Base-by-base conservation (phyloP, 345 rosid species). In the Boechera stricta region DNA sequence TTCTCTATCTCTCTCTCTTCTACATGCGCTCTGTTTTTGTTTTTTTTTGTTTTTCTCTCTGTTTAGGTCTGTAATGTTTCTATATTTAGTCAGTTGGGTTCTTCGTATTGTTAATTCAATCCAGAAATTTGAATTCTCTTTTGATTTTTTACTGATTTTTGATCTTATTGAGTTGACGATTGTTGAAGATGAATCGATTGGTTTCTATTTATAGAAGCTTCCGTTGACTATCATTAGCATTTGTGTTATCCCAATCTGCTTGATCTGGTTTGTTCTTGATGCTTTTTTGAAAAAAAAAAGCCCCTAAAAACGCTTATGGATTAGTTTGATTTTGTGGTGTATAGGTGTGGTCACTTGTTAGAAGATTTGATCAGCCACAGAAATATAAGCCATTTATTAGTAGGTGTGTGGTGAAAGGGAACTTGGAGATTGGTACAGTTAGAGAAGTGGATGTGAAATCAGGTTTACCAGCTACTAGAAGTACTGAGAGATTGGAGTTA, bases 321-420 rank as follows among this genome's bases (percentile, higher is more conserved):
- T 49, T 24, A 53, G 29, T 74, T 63, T 64, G 51, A 24, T 35
- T 10, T 26, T 36, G 0, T 57, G 55, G 29, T 73, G 54, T 12
- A 7, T 35, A 91, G 97, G 97, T 91, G 1, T 91, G 94, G 97
- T 91, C 94, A 18, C 72, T 89, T 52, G 94, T 89, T 64, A 88
- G 97, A 82, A 86, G 92, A 78, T 91, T 91, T 13, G 97, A 89
- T 41, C 86, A 91, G 80, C 97, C 97, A 2, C 97, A 91, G 83
- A 88, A 80, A 62, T 91, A 91, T 76, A 91, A 91, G 70, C 97
- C 94, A 6, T 91, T 91, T 16, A 74, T 91, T 9, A 88, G 91
- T 78, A 80, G 91, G 77, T 91, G 97, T 62, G 85, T 88, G 36
- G 84, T 79, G 69, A 85, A 87, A 69, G 97, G 94, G 18, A 84